Conservation (phyloP, 495 filamentous ascomycete species). For the Entonaema liquescens region DNA sequence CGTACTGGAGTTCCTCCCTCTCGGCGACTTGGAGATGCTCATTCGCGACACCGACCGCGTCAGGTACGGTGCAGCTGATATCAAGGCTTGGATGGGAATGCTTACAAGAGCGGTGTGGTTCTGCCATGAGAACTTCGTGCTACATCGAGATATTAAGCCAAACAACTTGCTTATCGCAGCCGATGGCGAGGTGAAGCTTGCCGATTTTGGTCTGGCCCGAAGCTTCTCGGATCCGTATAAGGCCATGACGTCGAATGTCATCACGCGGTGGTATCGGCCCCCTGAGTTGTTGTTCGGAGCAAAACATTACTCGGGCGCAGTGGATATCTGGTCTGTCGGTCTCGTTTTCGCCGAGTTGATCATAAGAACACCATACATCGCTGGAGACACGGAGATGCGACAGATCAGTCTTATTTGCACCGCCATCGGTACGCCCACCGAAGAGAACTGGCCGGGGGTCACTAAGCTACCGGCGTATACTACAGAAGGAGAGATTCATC, state of each 20-base stretch:
- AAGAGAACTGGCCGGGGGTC: slow-evolving; percentile 96
- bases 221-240: slow-evolving; percentile 87
- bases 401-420: slow-evolving; percentile 82
- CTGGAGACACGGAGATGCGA: slow-evolving; percentile 75
- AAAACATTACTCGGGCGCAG: slow-evolving; percentile 84
- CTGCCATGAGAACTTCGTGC: slow-evolving; percentile 92
- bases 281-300: slow-evolving; percentile 93
- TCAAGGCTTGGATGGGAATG: slow-evolving; percentile 99
- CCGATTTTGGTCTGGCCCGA: slow-evolving; percentile 95
- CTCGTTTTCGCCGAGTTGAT: slow-evolving; percentile 92
- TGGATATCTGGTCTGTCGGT: slow-evolving; percentile 96
- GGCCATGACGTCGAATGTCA: slow-evolving; percentile 92
- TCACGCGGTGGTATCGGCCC: slow-evolving; percentile 96
- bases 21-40: slow-evolving; percentile 91
- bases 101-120: slow-evolving; percentile 92
- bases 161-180: slow-evolving; percentile 96
- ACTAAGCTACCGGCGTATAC: slow-evolving; percentile 79
- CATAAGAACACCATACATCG: slow-evolving; percentile 78
- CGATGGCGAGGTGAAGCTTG: slow-evolving; percentile 91
- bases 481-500: slow-evolving; percentile 65
- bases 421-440: slow-evolving; percentile 87
- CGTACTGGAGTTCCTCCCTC: slow-evolving; percentile 90
- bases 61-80: slow-evolving; percentile 73
- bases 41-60: slow-evolving; percentile 82
- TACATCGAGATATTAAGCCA: slow-evolving; percentile 99